A percentile compares a stretch with the other conserved stretches of the same genome.
Evolutionary conservation across 2,329 filamentous ascomycete species (phyloP).

Genomic region (Alternaria angustiovoidea): DNA sequence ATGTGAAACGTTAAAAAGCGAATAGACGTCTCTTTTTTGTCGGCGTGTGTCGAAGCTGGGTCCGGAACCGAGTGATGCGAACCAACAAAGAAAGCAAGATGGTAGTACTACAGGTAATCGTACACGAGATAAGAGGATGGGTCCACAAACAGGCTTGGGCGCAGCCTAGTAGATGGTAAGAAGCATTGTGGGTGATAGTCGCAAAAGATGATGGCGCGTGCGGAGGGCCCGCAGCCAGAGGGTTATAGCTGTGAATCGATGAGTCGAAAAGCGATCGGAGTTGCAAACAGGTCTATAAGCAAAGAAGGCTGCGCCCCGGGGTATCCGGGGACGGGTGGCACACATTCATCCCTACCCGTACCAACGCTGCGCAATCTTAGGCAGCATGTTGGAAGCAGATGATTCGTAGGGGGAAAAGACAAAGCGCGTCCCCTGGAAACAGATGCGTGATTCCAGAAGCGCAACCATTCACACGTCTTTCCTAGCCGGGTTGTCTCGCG

Average conservation of each 20-base stretch:
- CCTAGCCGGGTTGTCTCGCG: conserved; percentile 22
- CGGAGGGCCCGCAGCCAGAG: conserved; percentile 25
- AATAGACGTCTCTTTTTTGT: not conserved
- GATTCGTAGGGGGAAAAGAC: conserved; percentile 26
- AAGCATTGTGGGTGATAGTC: conserved; percentile 22
- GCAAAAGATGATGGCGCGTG: conserved; percentile 19
- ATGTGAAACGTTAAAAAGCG: not conserved
- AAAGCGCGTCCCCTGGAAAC: conserved; percentile 8
- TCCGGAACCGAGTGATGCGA: conserved; percentile 11
- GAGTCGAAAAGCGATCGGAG: conserved; percentile 23
- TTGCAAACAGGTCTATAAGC: conserved; percentile 25
- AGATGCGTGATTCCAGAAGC: conserved; percentile 13
- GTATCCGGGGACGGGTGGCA: conserved; percentile 25
- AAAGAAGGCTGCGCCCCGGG: conserved; percentile 18
- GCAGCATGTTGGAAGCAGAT: conserved; percentile 13
- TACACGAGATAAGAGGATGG: conserved; percentile 23
- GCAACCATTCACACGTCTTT: conserved; percentile 26
- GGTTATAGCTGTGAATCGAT: conserved; percentile 15
- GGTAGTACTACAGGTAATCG: conserved; percentile 23
- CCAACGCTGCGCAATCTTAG: conserved; percentile 19
- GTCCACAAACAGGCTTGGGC: conserved; percentile 13
- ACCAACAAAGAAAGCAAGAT: conserved; percentile 18
- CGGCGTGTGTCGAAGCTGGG: conserved; percentile 5
- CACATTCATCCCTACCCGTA: conserved; percentile 11
- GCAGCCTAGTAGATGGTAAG: conserved; percentile 17